Evolutionary conservation across 805 yeast genomes (phyloP).

Genomic region (Yamadazyma olivae): DNA sequence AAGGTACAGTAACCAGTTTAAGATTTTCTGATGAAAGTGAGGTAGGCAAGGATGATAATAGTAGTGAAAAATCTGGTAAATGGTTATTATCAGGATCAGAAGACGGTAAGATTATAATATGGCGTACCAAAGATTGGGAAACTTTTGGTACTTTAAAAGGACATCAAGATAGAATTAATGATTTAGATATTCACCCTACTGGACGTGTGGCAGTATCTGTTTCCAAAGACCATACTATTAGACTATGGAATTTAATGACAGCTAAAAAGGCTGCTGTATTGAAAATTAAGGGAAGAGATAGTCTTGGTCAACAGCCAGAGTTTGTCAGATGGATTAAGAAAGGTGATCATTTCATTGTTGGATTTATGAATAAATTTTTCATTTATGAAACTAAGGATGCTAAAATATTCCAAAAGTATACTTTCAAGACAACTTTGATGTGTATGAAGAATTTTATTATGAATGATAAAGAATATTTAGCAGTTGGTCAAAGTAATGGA

Average conservation of each 20-base stretch:
- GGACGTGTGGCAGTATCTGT: slow-evolving; percentile 90
- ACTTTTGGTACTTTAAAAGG: slow-evolving; percentile 84
- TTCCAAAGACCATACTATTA: slow-evolving; percentile 76
- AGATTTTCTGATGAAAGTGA: slow-evolving; percentile 60
- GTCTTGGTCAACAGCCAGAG: slow-evolving; percentile 62
- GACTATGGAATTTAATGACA: slow-evolving; percentile 96
- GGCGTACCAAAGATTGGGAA: slow-evolving; percentile 99
- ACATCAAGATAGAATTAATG: slow-evolving; percentile 79
- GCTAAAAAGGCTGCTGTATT: slow-evolving; percentile 86
- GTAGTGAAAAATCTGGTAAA: slow-evolving; percentile 52
- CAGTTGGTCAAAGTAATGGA: slow-evolving; percentile 73
- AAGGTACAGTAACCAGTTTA: slow-evolving; percentile 80
- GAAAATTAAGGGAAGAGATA: slow-evolving; percentile 67
- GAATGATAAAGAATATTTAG: slow-evolving; percentile 52
- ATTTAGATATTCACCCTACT: slow-evolving; percentile 83
- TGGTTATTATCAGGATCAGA: slow-evolving; percentile 92
- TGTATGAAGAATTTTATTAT: slow-evolving; percentile 52
- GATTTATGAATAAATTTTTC: slow-evolving; percentile 60
- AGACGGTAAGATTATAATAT: slow-evolving; percentile 83
- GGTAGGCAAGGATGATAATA: slow-evolving; percentile 15
- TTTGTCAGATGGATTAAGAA: slow-evolving; percentile 62
- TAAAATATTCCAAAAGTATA: slow-evolving; percentile 50
- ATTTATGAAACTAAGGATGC: slow-evolving; percentile 65
- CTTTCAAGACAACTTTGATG: slow-evolving; percentile 61
- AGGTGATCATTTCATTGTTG: slow-evolving; percentile 78